Conservation (phyloP, 2,329 filamentous ascomycete genomes). For the Pseudocercospora fijiensis region DNA sequence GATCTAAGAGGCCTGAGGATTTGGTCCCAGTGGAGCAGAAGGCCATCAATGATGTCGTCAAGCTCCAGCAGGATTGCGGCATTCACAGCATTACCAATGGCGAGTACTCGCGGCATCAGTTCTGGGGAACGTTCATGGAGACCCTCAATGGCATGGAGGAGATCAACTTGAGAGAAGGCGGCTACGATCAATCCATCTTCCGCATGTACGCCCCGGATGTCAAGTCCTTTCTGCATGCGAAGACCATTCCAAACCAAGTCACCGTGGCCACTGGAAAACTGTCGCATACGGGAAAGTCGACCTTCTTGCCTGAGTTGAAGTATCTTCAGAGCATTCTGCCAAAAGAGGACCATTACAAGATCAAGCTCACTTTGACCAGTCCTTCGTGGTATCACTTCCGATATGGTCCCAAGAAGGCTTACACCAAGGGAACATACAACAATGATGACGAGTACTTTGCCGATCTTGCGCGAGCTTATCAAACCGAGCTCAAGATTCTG, state of each 20-base stretch:
- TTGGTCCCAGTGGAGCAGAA: slow-evolving; percentile 36
- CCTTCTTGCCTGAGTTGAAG: slow-evolving; percentile 60
- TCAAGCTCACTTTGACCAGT: slow-evolving; percentile 48
- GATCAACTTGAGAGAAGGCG: slow-evolving; percentile 43
- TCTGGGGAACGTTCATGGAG: slow-evolving; percentile 39
- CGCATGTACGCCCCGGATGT: slow-evolving; percentile 61
- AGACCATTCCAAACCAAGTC: slow-evolving; percentile 56
- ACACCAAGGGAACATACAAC: slow-evolving; percentile 46
- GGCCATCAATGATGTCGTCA: slow-evolving; percentile 36
- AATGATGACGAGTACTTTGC: slow-evolving; percentile 51
- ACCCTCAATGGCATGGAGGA: slow-evolving; percentile 48
- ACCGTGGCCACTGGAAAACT: slow-evolving; percentile 60
- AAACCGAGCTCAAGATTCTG: slow-evolving; percentile 48
- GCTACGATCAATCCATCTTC: slow-evolving; percentile 52
- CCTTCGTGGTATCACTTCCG: slow-evolving; percentile 60
- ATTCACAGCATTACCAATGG: slow-evolving; percentile 38
- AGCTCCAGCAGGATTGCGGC: slow-evolving; percentile 37
- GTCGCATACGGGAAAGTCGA: slow-evolving; percentile 55
- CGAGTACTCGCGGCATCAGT: slow-evolving; percentile 37
- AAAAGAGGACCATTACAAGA: slow-evolving; percentile 60
- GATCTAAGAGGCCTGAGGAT: slow-evolving; percentile 28
- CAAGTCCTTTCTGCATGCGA: slow-evolving; percentile 60
- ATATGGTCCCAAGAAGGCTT: slow-evolving; percentile 55
- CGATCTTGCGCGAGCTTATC: slow-evolving; percentile 49
- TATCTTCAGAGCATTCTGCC: slow-evolving; percentile 60